Evolutionary conservation across 176 grass and related monocot species (phyloP), one percentile per base, ranked within the genome.

Genomic region (Musa itinerans): DNA sequence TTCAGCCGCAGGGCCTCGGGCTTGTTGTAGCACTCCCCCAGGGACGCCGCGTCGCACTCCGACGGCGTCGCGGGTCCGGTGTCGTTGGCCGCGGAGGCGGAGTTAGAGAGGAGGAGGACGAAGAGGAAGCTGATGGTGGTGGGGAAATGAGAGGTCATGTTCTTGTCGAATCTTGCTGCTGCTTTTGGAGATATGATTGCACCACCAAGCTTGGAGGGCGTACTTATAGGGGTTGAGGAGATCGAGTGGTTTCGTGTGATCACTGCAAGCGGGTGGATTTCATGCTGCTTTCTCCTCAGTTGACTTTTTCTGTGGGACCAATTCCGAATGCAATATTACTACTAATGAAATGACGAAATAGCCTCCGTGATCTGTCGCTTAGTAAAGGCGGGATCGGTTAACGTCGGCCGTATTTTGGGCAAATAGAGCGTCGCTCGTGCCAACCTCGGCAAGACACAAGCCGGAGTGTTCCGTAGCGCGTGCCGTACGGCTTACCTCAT

Each of bases 1-100:
- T 91, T 95, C 57, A 95, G 83, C 1, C 78, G 85, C 1, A 95
- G 83, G 20, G 91, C 83, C 85, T 62, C 68, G 2, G 88, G 67
- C 5, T 88, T 82, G 85, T 65, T 78, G 83, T 86, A 78, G 81
- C 88, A 90, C 3, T 72, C 50, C 15, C 64, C 78, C 1, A 29
- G 57, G 58, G 9, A 34, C 0, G 26, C 3, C 0, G 68, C 20
- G n/a, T 26, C 54, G 43, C 66, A 77, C 56, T 54, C n/a, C 15
- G 23, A 52, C 0, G 24, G 21, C 6, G 63, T 22, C 10, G 54
- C 22, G 72, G 78, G 27, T 20, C 69, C 63, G 13, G 59, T 71
- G 53, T 29, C 21, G 7, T 22, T 24, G 71, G n/a, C 71, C 1
- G 51, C 50, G 43, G 11, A 50, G 22, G 24, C 11, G 65, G 65